Evolutionary conservation across 2,329 filamentous ascomycete species (phyloP).

Genomic region (Bipolaris oryzae): DNA sequence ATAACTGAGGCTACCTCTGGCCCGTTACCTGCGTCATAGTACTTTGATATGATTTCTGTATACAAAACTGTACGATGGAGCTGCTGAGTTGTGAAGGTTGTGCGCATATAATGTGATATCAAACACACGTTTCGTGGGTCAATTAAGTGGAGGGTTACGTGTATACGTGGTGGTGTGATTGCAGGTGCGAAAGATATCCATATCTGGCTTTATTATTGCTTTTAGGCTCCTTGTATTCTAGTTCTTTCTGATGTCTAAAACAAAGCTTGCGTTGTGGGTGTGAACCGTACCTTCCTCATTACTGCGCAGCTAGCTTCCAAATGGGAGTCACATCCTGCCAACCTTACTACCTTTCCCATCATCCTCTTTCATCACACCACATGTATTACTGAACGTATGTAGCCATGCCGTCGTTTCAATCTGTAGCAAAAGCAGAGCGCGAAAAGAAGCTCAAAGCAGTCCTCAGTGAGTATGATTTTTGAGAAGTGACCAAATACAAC

Average conservation of each 20-base stretch:
- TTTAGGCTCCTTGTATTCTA: constrained; percentile 3
- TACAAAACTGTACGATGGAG: not conserved
- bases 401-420: constrained; percentile 33
- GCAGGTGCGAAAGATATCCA: constrained; percentile 2
- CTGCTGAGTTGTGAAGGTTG: not conserved
- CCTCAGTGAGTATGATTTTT: constrained; percentile 30
- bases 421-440: constrained; percentile 37
- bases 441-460: constrained; percentile 45
- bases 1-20: constrained; percentile 62
- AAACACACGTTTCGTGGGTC: not conserved
- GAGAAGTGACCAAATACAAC: not conserved
- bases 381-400: not conserved
- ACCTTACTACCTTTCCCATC: not conserved
- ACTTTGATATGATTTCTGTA: not conserved
- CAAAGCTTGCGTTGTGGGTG: not conserved
- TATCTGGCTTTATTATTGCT: not conserved
- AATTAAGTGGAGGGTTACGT: not conserved
- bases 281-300: constrained; percentile 5
- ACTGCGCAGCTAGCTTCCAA: not conserved
- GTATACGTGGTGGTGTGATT: not conserved
- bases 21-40: constrained; percentile 21
- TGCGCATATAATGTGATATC: not conserved
- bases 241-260: not conserved
- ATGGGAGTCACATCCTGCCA: not conserved
- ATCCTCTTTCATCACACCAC: not conserved